A percentile compares a stretch with the other conserved stretches of the same genome.
These are phyloP conservation scores for Claviceps digitariae DNA, from an alignment of 2,329 filamentous ascomycete species.

Conservation along the genomic window DNA sequence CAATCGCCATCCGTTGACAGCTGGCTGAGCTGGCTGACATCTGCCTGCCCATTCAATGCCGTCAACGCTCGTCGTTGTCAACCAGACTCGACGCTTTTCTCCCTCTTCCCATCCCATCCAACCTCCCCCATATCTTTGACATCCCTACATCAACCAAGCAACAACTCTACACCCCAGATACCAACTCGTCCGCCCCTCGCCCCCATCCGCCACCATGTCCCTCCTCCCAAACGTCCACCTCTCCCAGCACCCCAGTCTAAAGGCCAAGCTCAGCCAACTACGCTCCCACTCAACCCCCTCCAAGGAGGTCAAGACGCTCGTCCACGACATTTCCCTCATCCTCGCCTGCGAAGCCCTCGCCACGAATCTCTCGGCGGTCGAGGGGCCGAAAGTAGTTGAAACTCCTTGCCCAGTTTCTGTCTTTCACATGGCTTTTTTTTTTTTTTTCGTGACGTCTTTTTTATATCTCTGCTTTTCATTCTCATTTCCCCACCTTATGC, in stretches of 20 bases:
- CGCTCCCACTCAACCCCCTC: slow-evolving; percentile 58
- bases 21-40: too few species aligned
- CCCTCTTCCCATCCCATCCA: too few species aligned
- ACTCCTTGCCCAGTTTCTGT: too few species aligned
- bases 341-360: slow-evolving; percentile 71
- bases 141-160: too few species aligned
- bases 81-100: too few species aligned
- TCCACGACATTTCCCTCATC: slow-evolving; percentile 78
- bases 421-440: too few species aligned
- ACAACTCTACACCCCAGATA: too few species aligned
- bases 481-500: not conserved
- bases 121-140: too few species aligned
- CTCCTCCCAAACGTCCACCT: slow-evolving; percentile 55
- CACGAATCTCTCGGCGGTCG: slow-evolving; percentile 39
- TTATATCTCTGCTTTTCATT: not conserved
- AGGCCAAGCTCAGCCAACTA: slow-evolving; percentile 80
- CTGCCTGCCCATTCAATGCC: too few species aligned
- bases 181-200: too few species aligned
- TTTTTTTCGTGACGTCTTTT: not conserved
- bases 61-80: too few species aligned
- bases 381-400: slow-evolving; percentile 48
- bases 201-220: slow-evolving; percentile 16
- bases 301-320: slow-evolving; percentile 64
- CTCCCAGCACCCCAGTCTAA: slow-evolving; percentile 73
- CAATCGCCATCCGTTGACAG: too few species aligned